Evolutionary conservation across 2,329 filamentous ascomycete species (phyloP).

Genomic region (Colletotrichum viniferum): DNA sequence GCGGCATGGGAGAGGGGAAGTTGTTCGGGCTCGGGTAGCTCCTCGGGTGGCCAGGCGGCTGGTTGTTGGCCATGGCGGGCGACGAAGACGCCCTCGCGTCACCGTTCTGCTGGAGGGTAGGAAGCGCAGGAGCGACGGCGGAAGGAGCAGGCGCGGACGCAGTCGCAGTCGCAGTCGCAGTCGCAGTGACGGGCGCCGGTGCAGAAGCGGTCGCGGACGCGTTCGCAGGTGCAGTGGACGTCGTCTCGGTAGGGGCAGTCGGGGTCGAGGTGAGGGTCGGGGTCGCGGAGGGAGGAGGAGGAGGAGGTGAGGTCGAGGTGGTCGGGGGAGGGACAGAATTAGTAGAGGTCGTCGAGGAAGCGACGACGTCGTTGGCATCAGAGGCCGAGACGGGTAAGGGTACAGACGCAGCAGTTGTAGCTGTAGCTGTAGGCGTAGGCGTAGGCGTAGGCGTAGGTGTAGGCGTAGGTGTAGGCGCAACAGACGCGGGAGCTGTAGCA

Average conservation of each 20-base stretch:
- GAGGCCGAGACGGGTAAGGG: background rate
- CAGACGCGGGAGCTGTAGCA: background rate
- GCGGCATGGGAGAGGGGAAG: slow-evolving; percentile 13
- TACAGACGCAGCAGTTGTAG: background rate
- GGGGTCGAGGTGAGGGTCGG: slow-evolving; percentile 4
- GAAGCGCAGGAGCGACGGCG: background rate
- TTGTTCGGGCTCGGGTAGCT: slow-evolving; percentile 22
- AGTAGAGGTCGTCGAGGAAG: slow-evolving; percentile 15
- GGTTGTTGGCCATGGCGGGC: slow-evolving; percentile 25
- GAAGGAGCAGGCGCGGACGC: background rate
- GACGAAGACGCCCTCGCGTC: slow-evolving; percentile 23
- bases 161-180: background rate
- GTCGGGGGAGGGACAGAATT: slow-evolving; percentile 16
- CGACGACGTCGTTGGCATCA: slow-evolving; percentile 17
- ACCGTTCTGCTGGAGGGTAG: slow-evolving; percentile 19
- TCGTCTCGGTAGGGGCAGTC: slow-evolving; percentile 2
- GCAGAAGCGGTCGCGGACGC: background rate
- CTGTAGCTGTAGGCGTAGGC: background rate
- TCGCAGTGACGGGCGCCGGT: background rate
- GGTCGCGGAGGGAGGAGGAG: slow-evolving; percentile 3
- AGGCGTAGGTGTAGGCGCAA: background rate
- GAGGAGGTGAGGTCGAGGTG: slow-evolving; percentile 4
- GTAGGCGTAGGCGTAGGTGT: background rate
- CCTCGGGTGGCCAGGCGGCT: slow-evolving; percentile 20
- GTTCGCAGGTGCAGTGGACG: slow-evolving; percentile 2